Evolutionary conservation across 2,329 filamentous ascomycete species (phyloP), one percentile per base, ranked within the genome.

Genomic region (Ophiostoma novo-ulmi): DNA sequence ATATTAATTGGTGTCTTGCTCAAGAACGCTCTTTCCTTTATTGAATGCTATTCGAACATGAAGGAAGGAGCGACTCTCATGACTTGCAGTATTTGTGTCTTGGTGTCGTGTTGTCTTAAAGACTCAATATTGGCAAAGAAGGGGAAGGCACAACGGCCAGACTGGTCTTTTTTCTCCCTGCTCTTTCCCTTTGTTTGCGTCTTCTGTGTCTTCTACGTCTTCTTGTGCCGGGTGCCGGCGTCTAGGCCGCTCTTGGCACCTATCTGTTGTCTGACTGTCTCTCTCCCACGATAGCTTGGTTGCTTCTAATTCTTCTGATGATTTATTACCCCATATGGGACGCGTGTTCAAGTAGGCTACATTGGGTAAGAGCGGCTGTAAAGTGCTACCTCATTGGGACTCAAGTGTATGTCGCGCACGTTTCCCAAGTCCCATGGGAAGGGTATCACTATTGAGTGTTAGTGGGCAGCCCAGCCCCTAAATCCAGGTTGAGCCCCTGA

Each of bases 311-410:
- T 17, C n/a, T 26, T 58, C 8, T 10, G 26, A 26, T 13, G 8
- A 7, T 58, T 58, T 58, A 36, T 64, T 64, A n/a, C 61, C 61
- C 61, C 61, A 31, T 36, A 14, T 17, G 31, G 31, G 61, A 64
- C 61, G 61, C 61, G 61, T 64, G 61, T 36, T 17, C 61, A 64
- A 22, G 31, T 64, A 64, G 35, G 38, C 61, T n/a, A 17, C 35
- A 38, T 64, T 64, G 35, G 61, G 61, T 36, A 64, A 64, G 31
- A 20, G 61, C 61, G 17, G 35, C 31, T n/a, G 31, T n/a, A 35
- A 31, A 38, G 26, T 64, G 61, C 61, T 64, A 64, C 61, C 61
- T 20, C 20, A 20, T 64, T 63, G 58, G 58, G 61, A 38, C 17
- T 38, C 61, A 20, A 36, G 38, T n/a, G 26, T 64, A 64, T 22